Conservation (phyloP, 768 basidiomycete species). For the Tylopilus sp. region DNA sequence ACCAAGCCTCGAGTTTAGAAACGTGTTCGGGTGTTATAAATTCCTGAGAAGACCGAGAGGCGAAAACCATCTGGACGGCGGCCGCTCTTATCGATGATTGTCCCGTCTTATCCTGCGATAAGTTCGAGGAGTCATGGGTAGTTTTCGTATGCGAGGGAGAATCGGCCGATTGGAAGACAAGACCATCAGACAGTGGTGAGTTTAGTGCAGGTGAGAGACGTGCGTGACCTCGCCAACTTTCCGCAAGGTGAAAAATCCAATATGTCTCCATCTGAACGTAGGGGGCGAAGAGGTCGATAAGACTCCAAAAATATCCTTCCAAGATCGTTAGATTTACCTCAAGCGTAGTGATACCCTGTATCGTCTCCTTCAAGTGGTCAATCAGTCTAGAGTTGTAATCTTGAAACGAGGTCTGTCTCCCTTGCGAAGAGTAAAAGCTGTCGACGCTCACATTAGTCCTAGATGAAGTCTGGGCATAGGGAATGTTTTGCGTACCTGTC, state of each 20-base stretch:
- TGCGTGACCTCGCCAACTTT: slow-evolving; percentile 52
- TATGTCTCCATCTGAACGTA: slow-evolving; percentile 78
- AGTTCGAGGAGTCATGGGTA: slow-evolving; percentile 1
- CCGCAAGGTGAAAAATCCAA: slow-evolving; percentile 76
- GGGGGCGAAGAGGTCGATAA: not conserved
- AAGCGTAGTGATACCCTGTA: slow-evolving; percentile 57
- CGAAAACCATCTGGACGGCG: slow-evolving; percentile 79
- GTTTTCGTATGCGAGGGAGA: slow-evolving; percentile 5
- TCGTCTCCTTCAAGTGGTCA: slow-evolving; percentile 46
- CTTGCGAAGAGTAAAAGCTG: slow-evolving; percentile 87
- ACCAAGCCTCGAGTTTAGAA: slow-evolving; percentile 56
- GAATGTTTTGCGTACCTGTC: slow-evolving; percentile 56
- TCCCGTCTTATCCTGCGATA: not conserved
- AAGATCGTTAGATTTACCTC: slow-evolving; percentile 45
- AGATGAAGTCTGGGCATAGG: not conserved
- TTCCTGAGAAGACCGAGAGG: slow-evolving; percentile 64
- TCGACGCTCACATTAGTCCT: slow-evolving; percentile 4
- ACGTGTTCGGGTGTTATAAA: slow-evolving; percentile 75
- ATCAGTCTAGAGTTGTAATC: slow-evolving; percentile 70
- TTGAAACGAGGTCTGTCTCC: slow-evolving; percentile 75
- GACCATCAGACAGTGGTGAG: slow-evolving; percentile 45
- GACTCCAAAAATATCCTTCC: not conserved
- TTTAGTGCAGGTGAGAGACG: slow-evolving; percentile 20
- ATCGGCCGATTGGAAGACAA: slow-evolving; percentile 34
- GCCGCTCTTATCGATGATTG: slow-evolving; percentile 61